Base-by-base conservation (phyloP, 306 rosid genomes). In the Medicago lupulina region DNA sequence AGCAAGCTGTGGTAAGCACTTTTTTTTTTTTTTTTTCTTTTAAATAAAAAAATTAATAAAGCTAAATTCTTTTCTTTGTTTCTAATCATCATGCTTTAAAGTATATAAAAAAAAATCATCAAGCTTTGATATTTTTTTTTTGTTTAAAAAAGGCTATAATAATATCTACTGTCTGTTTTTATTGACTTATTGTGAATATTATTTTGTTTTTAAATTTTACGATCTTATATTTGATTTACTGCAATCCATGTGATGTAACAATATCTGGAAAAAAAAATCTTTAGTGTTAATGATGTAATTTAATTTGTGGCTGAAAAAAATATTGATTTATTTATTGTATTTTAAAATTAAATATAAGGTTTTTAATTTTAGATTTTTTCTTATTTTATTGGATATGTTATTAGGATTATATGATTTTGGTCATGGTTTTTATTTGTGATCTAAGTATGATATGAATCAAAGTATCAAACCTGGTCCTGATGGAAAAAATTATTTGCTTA, bases 1-100 rank as follows among this genome's bases (percentile, higher is more conserved):
- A 82, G 99, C 90, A 54, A 76, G 89, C 38, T 96, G 99, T 44
- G 99, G 99, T 96, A 47, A 84, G 89, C 69, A 28, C 41, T 43
- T 41, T 11, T 4, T 9, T 8, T 11, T 4, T 9, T 8, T 7
- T 6, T 49, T 25, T 1, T 16, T 68, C 28, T 28, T 15, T 14
- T 6, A 1, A 8, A 9, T 6, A 7, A 2, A n/a, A 3, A 8
- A 18, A 18, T 2, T 0, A 4, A 63, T 31, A 70, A 28, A n/a
- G 3, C 7, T 14, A 6, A 17, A 55, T 73, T 55, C 19, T 44
- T 44, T 66, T 5, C 46, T 43, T 53, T 3, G 8, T 69, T 41
- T 28, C 7, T 4, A 13, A 41, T 69, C 43, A 59, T 75, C 3
- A 44, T 74, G 4, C 0, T 54, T 54, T 1, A 23, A 23, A 23